Evolutionary conservation across 495 filamentous ascomycete genomes (phyloP).

Genomic region (Penicillium odoratum): DNA sequence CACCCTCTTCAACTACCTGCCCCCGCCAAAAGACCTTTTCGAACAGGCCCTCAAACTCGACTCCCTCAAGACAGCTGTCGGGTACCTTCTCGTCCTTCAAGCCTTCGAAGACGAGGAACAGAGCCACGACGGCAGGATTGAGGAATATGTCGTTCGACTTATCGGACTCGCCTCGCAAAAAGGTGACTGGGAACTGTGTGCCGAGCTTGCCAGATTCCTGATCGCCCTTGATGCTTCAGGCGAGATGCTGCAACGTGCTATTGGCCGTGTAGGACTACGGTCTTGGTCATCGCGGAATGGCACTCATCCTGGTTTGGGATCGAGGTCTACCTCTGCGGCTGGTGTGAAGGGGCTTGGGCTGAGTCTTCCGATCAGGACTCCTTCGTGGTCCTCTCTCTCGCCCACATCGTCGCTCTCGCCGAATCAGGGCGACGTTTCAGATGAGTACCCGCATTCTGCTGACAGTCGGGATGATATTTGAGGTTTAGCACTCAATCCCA

Average conservation of each 20-base stretch:
- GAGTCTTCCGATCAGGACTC: conserved; percentile 33
- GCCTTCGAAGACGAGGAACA: conserved; percentile 87
- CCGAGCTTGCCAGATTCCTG: conserved; percentile 89
- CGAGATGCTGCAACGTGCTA: conserved; percentile 73
- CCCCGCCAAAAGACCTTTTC: conserved; percentile 85
- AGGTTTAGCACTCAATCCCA: background rate
- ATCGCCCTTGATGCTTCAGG: conserved; percentile 89
- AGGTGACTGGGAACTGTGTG: conserved; percentile 95
- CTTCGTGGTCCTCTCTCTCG: conserved; percentile 43
- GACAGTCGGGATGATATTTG: conserved; percentile 19
- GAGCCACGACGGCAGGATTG: conserved; percentile 60
- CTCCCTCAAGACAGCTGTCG: conserved; percentile 91
- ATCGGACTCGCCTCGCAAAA: conserved; percentile 79
- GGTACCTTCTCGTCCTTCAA: conserved; percentile 94
- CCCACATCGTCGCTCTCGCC: conserved; percentile 34
- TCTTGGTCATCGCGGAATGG: conserved; percentile 24
- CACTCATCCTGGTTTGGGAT: conserved; percentile 17
- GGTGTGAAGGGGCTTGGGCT: conserved; percentile 44
- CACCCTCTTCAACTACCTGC: conserved; percentile 86
- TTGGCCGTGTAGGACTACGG: conserved; percentile 63
- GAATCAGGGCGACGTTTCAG: conserved; percentile 19
- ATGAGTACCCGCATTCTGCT: conserved; percentile 20
- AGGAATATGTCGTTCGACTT: conserved; percentile 69
- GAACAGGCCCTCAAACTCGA: conserved; percentile 83
- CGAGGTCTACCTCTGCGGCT: conserved; percentile 29